Evolutionary conservation across 2,329 filamentous ascomycete species (phyloP).

Genomic region (Cercospora canescens): DNA sequence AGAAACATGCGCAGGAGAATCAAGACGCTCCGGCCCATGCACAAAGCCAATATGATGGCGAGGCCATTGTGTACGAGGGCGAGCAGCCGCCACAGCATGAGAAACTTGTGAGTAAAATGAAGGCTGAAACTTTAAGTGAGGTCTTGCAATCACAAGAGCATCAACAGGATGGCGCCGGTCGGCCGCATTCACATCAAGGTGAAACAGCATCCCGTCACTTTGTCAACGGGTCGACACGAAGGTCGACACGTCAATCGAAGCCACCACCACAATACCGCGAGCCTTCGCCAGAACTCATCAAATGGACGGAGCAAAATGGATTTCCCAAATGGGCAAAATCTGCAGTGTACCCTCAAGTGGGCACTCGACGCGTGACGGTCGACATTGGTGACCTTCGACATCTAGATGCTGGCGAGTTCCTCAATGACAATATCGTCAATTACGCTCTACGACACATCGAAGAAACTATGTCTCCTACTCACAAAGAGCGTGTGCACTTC

Average conservation of each 20-base stretch:
- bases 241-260: conserved; percentile 24
- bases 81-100: background rate
- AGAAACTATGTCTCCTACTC: conserved; percentile 33
- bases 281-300: conserved; percentile 15
- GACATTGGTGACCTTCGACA: conserved; percentile 72
- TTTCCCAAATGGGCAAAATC: conserved; percentile 41
- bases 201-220: conserved; percentile 10
- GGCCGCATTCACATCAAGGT: background rate
- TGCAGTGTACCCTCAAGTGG: conserved; percentile 63
- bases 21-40: background rate
- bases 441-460: conserved; percentile 70
- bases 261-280: conserved; percentile 3
- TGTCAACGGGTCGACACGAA: conserved; percentile 1
- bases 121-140: background rate
- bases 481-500: conserved; percentile 68
- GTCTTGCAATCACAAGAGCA: background rate
- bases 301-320: conserved; percentile 29
- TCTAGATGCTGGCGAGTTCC: conserved; percentile 78
- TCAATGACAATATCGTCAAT: conserved; percentile 90
- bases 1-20: background rate
- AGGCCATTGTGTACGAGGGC: conserved; percentile 14
- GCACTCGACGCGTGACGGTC: conserved; percentile 61
- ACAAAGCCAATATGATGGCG: background rate
- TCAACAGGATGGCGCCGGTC: background rate
- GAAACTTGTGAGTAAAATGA: conserved; percentile 10